Evolutionary conservation across 1,284 basidiomycete genomes (phyloP).

Genomic region (Pholiota adiposa): DNA sequence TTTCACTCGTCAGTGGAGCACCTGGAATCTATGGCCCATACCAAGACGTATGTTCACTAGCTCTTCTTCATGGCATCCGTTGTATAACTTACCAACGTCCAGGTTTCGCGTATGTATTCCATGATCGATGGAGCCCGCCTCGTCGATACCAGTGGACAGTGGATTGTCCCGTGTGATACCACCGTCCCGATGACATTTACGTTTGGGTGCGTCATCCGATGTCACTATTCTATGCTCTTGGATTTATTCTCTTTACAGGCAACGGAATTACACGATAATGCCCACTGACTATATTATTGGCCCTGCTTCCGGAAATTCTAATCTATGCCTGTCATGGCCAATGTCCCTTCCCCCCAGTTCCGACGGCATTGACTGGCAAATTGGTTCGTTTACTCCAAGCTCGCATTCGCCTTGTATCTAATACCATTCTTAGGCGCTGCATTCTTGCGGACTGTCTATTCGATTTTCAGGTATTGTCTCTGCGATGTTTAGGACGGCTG

Average conservation of each 20-base stretch:
- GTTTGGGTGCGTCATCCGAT: slow-evolving; percentile 61
- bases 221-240: not conserved
- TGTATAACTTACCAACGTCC: slow-evolving; percentile 9
- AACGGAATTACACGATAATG: slow-evolving; percentile 65
- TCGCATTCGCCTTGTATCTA: not conserved
- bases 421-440: slow-evolving; percentile 54
- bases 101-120: slow-evolving; percentile 75
- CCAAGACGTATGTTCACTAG: slow-evolving; percentile 60
- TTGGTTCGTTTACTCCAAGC: slow-evolving; percentile 46
- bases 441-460: slow-evolving; percentile 83
- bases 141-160: slow-evolving; percentile 76
- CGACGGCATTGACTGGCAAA: slow-evolving; percentile 88
- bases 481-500: slow-evolving; percentile 8
- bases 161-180: slow-evolving; percentile 83
- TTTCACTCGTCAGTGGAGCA: slow-evolving; percentile 57
- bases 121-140: slow-evolving; percentile 70
- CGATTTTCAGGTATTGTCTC: slow-evolving; percentile 69
- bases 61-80: not conserved
- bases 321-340: slow-evolving; percentile 85
- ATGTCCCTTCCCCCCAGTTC: slow-evolving; percentile 64
- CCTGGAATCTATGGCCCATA: slow-evolving; percentile 83
- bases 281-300: slow-evolving; percentile 87
- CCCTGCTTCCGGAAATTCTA: slow-evolving; percentile 64
- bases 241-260: slow-evolving; percentile 38
- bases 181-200: slow-evolving; percentile 68